phyloP scores from a whole-genome alignment of 495 filamentous ascomycete species.

The Bacidia gigantensis region DNA sequence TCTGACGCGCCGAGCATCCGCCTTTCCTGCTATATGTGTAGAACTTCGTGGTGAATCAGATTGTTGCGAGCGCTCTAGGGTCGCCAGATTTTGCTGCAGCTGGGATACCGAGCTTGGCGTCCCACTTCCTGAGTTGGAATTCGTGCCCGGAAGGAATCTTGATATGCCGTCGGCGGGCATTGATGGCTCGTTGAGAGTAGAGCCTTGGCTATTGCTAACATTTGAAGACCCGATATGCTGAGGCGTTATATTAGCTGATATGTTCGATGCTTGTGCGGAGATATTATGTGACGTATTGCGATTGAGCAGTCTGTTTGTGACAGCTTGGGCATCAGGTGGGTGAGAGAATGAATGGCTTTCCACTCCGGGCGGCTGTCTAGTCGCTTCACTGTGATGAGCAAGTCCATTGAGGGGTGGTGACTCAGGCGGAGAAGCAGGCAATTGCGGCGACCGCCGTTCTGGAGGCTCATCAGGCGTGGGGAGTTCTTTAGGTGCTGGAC shows the following conservation, averaged over 20 bases:
- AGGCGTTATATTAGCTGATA: slow-evolving; percentile 15
- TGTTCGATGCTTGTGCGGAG: slow-evolving; percentile 8
- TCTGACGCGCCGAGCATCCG: slow-evolving; percentile 10
- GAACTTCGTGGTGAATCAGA: background rate
- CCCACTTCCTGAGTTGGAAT: slow-evolving; percentile 12
- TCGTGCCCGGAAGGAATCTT: slow-evolving; percentile 13
- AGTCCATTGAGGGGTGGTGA: slow-evolving; percentile 9
- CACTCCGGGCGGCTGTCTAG: background rate
- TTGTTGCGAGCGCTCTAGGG: slow-evolving; percentile 4
- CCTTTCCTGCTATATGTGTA: background rate
- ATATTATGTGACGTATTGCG: slow-evolving; percentile 9
- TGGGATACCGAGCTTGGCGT: slow-evolving; percentile 17
- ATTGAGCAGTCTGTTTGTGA: slow-evolving; percentile 17
- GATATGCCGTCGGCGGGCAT: slow-evolving; percentile 20
- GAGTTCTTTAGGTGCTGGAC: slow-evolving; percentile 9
- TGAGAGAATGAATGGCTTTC: slow-evolving; percentile 5
- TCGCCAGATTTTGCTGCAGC: slow-evolving; percentile 11
- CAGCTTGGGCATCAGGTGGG: slow-evolving; percentile 14
- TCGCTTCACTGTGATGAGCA: background rate
- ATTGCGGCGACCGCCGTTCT: slow-evolving; percentile 8
- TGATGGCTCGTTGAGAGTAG: slow-evolving; percentile 10
- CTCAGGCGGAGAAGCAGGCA: slow-evolving; percentile 16
- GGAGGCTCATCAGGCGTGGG: slow-evolving; percentile 17
- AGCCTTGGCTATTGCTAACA: slow-evolving; percentile 11
- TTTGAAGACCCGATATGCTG: slow-evolving; percentile 13